Evolutionary conservation across 140 eudicot species (phyloP).

Genomic region (Anethum foeniculum): DNA sequence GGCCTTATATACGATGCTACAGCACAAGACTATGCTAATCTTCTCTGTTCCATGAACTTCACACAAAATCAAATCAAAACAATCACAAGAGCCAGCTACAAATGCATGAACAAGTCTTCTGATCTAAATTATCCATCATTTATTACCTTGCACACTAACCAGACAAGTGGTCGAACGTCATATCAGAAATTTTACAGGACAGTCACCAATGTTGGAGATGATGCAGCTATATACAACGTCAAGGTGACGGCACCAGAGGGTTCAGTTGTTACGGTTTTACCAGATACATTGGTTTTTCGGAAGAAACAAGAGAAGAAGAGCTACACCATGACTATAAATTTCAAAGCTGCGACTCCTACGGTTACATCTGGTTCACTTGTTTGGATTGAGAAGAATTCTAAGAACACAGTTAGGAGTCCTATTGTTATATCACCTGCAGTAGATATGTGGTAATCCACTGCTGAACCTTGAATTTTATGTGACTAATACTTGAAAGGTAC

Average conservation of each 20-base stretch:
- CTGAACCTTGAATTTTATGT: neutral
- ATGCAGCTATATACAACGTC: slow-evolving; percentile 21
- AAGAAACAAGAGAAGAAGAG: slow-evolving; percentile 33
- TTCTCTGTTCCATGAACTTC: slow-evolving; percentile 38
- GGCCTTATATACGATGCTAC: slow-evolving; percentile 42
- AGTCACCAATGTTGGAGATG: slow-evolving; percentile 26
- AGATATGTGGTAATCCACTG: slow-evolving; percentile 11
- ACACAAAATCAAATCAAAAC: slow-evolving; percentile 24
- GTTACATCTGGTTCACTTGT: slow-evolving; percentile 30
- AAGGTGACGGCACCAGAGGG: slow-evolving; percentile 26
- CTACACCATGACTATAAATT: slow-evolving; percentile 19
- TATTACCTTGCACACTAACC: slow-evolving; percentile 18
- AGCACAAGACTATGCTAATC: slow-evolving; percentile 35
- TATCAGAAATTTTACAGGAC: slow-evolving; percentile 18
- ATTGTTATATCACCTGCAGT: slow-evolving; percentile 31
- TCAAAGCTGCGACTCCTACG: neutral
- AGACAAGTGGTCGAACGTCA: neutral
- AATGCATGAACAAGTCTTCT: slow-evolving; percentile 26
- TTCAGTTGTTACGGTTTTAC: slow-evolving; percentile 25
- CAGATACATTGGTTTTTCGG: slow-evolving; percentile 27
- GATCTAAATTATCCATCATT: slow-evolving; percentile 52
- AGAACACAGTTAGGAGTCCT: slow-evolving; percentile 38
- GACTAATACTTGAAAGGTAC: neutral
- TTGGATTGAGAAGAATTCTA: slow-evolving; percentile 32
- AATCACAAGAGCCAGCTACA: slow-evolving; percentile 24